Base-by-base conservation (phyloP, 2,329 filamentous ascomycete species). In the Aspergillus pseudoterreus region DNA sequence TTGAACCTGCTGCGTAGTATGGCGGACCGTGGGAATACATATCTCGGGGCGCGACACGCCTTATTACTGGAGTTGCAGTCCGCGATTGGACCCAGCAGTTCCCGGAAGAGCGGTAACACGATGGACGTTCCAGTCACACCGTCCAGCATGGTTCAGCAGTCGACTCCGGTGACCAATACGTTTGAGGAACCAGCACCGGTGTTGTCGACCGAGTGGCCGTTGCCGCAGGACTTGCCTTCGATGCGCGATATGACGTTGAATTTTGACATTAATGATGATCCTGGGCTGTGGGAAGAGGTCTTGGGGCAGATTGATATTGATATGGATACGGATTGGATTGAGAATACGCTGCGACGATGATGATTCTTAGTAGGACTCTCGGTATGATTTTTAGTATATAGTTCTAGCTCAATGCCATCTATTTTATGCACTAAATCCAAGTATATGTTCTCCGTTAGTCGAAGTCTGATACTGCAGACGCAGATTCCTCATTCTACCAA, bases 1-100 rank as follows among this genome's bases (percentile, higher is more conserved):
- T 63, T 82, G 6, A 67, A 68, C 6, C 68, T 82, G 24, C 70
- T 82, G 4, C 69, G 68, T 8, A 67, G 69, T 30, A 82, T 82
- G 77, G 77, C 77, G 11, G 74, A 79, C 43, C 72, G 75, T 9
- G 79, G 79, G 0, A 82, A 82, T 57, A 74, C 70, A 27, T 75
- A 81, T 49, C 73, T 82, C 39, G 68, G 67, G 10, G 70, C 71
- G 6, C 67, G 72, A 6, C 67, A 74, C 51, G 56, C 65, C 8
- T 57, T 76, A 14, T 58, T 76, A 6, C 60, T 71, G 11, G 67
- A 72, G 41, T 57, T 76, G 10, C 65, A 63, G 14, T 61, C 63
- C 1, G 55, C 64, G 6, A 63, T 70, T 43, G 60, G 59, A 5
- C 63, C 64, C 15, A 61, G 42, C 21, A 57, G 36, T 14, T 21